phyloP scores from a whole-genome alignment of 2,329 filamentous ascomycete species.

The Pyricularia sp. region DNA sequence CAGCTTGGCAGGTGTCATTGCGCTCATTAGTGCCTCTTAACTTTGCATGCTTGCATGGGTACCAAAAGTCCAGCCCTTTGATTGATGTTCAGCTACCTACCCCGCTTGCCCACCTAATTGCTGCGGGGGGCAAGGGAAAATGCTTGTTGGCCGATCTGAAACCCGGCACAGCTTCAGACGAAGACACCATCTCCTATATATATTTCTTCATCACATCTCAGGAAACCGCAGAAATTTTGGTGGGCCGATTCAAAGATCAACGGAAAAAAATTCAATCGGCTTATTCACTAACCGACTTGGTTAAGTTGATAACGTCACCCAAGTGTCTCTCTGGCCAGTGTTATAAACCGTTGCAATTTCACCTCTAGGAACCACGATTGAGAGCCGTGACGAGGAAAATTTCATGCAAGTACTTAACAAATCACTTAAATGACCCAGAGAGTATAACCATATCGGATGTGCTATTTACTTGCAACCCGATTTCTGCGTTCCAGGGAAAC shows the following conservation, averaged over 20 bases:
- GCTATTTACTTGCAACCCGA: background rate
- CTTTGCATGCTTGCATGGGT: no score
- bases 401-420: background rate
- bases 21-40: background rate
- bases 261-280: background rate
- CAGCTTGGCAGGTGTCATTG: background rate
- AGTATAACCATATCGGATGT: background rate
- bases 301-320: background rate
- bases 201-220: background rate
- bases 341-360: background rate
- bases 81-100: background rate
- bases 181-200: background rate
- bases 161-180: background rate
- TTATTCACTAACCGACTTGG: background rate
- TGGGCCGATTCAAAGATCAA: background rate
- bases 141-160: background rate
- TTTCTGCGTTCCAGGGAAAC: background rate
- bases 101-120: background rate
- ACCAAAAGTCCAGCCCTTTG: background rate
- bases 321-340: background rate
- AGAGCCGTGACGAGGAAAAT: background rate
- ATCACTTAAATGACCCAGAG: background rate
- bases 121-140: background rate
- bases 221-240: background rate
- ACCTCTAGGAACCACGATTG: background rate